phyloP scores from a whole-genome alignment of 345 rosid genomes.

The Firmiana major region DNA sequence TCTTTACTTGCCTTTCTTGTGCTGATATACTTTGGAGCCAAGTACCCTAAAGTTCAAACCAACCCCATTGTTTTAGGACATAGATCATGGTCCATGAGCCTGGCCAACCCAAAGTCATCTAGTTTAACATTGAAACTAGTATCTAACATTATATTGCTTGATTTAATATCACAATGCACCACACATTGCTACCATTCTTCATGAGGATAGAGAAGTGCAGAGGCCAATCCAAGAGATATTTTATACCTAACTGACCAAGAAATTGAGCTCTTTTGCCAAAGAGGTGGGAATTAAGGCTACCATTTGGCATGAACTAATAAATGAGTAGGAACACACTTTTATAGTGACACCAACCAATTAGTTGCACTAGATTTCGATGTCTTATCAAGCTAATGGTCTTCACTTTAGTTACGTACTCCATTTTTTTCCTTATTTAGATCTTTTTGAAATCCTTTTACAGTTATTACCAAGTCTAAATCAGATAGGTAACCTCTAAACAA shows the following conservation, averaged over 20 bases:
- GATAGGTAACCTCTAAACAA: neutral
- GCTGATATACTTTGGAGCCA: slow-evolving; percentile 47
- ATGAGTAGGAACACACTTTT: too few relatives aligned
- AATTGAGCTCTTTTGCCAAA: slow-evolving; percentile 32
- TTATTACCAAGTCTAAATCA: neutral
- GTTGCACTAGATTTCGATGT: slow-evolving; percentile 56
- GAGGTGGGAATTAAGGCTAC: slow-evolving; percentile 58
- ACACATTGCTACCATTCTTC: slow-evolving; percentile 67
- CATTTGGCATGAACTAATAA: slow-evolving; percentile 66
- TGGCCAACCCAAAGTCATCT: slow-evolving; percentile 62
- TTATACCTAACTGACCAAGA: slow-evolving; percentile 41
- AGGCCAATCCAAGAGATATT: slow-evolving; percentile 45
- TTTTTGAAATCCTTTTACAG: neutral
- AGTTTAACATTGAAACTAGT: slow-evolving; percentile 52
- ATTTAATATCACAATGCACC: slow-evolving; percentile 53
- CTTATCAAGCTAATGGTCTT: slow-evolving; percentile 48
- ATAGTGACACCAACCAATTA: slow-evolving; percentile 67
- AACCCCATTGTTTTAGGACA: slow-evolving; percentile 40
- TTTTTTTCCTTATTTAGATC: neutral
- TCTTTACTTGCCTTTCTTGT: slow-evolving; percentile 20
- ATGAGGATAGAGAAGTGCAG: slow-evolving; percentile 46
- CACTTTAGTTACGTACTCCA: slow-evolving; percentile 42
- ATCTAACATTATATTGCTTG: slow-evolving; percentile 62
- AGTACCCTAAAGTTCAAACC: slow-evolving; percentile 48
- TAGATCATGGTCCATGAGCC: slow-evolving; percentile 44